phyloP scores from a whole-genome alignment of 495 filamentous ascomycete species.

The Hyaloscypha variabilis region DNA sequence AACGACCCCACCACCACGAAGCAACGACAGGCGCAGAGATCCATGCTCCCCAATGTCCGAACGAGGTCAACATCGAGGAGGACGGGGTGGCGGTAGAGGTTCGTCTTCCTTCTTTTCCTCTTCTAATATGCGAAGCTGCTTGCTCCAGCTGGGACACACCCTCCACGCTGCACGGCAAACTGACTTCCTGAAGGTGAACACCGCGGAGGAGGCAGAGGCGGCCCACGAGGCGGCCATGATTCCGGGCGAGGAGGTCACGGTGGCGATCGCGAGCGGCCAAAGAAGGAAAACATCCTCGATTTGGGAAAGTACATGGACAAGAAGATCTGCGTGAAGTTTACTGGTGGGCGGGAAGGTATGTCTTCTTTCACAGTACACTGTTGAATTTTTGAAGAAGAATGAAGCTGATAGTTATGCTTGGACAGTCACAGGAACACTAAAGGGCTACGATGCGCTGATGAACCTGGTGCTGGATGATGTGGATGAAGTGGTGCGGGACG shows the following conservation, averaged over 20 bases:
- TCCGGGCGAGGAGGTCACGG: constrained; percentile 49
- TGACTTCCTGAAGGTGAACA: constrained; percentile 63
- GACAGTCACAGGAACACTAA: constrained; percentile 82
- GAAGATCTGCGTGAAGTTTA: constrained; percentile 92
- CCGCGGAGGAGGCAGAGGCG: constrained; percentile 49
- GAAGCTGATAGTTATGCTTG: too few species aligned
- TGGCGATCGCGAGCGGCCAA: constrained; percentile 67
- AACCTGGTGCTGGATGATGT: constrained; percentile 96
- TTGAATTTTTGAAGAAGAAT: too few species aligned
- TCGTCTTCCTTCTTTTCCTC: not conserved
- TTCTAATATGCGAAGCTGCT: not conserved
- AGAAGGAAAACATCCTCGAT: constrained; percentile 98
- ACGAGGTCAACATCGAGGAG: constrained; percentile 31
- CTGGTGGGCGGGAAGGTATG: constrained; percentile 89
- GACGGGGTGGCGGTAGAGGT: constrained; percentile 28
- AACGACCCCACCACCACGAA: constrained; percentile 15
- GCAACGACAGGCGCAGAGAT: not conserved
- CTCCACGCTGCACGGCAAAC: not conserved
- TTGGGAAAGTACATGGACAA: constrained; percentile 96
- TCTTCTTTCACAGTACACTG: not conserved
- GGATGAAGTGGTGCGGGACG: constrained; percentile 86
- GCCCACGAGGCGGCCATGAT: constrained; percentile 37
- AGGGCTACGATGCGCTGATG: constrained; percentile 97
- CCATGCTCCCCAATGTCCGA: constrained; percentile 26
- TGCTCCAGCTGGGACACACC: too few species aligned